Evolutionary conservation across 2,329 filamentous ascomycete species (phyloP).

Genomic region (Epichloe elymi): DNA sequence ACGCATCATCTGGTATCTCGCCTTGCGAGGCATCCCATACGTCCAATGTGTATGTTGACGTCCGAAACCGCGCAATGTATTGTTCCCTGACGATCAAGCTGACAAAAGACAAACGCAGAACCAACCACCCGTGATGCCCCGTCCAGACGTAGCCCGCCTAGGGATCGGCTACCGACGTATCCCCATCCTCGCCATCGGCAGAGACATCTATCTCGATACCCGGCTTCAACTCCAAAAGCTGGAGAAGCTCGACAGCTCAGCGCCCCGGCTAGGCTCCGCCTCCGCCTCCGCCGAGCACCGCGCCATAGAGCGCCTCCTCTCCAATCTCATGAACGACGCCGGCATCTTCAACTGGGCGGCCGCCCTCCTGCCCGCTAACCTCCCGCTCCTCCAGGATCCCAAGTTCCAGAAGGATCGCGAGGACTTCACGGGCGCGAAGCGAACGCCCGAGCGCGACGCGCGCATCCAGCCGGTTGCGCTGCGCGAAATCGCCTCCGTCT

Average conservation of each 20-base stretch:
- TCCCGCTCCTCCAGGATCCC: conserved; percentile 41
- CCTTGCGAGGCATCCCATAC: conserved; percentile 51
- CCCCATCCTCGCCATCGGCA: conserved; percentile 51
- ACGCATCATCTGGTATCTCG: conserved; percentile 53
- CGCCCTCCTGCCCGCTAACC: conserved; percentile 41
- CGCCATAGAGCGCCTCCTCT: conserved; percentile 41
- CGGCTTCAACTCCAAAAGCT: conserved; percentile 55
- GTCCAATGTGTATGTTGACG: conserved; percentile 44
- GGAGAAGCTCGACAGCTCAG: conserved; percentile 38
- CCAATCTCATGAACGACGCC: conserved; percentile 40
- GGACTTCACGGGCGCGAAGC: conserved; percentile 21
- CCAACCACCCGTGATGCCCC: conserved; percentile 53
- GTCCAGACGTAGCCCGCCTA: conserved; percentile 48
- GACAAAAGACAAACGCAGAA: conserved; percentile 25
- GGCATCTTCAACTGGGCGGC: conserved; percentile 41
- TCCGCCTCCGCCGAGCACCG: conserved; percentile 24
- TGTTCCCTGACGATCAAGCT: too few relatives aligned
- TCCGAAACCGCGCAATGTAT: neutral
- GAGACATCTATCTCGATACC: conserved; percentile 57
- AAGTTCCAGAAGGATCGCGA: conserved; percentile 45
- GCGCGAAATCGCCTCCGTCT: conserved; percentile 36
- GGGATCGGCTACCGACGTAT: conserved; percentile 57
- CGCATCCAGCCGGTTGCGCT: conserved; percentile 38
- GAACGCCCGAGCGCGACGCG: conserved; percentile 14
- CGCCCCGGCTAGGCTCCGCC: conserved; percentile 23